Conservation (phyloP, 257 asterid species). For the Ophiorrhiza pumila region DNA sequence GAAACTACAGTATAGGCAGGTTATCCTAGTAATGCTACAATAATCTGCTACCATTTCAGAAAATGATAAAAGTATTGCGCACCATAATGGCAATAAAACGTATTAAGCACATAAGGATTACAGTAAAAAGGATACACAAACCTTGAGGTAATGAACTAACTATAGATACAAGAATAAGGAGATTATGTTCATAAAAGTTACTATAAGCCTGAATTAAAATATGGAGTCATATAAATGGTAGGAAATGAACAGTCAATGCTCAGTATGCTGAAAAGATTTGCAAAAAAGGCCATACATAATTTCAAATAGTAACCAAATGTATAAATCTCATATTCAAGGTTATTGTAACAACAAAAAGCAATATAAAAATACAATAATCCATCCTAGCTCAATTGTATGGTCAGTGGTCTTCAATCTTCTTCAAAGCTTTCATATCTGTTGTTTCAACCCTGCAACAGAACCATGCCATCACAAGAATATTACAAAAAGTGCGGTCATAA, state of each 20-base stretch:
- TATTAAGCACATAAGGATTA: too few relatives aligned
- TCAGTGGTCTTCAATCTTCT: slow-evolving; percentile 90
- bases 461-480: slow-evolving; percentile 3
- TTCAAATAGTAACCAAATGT: not conserved
- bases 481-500: not conserved
- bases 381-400: not conserved
- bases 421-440: slow-evolving; percentile 94
- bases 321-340: not conserved
- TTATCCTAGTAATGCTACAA: not conserved
- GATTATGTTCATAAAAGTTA: not conserved
- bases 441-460: slow-evolving; percentile 76
- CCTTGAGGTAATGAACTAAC: not conserved
- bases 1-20: not conserved
- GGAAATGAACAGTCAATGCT: not conserved
- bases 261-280: not conserved
- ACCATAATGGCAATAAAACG: not conserved
- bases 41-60: not conserved
- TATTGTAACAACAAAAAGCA: not conserved
- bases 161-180: not conserved
- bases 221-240: not conserved
- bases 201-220: not conserved
- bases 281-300: not conserved
- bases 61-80: not conserved
- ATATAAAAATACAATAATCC: not conserved
- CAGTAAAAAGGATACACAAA: not conserved